Evolutionary conservation across 768 basidiomycete genomes (phyloP).

Genomic region (Pleurotus djamor): DNA sequence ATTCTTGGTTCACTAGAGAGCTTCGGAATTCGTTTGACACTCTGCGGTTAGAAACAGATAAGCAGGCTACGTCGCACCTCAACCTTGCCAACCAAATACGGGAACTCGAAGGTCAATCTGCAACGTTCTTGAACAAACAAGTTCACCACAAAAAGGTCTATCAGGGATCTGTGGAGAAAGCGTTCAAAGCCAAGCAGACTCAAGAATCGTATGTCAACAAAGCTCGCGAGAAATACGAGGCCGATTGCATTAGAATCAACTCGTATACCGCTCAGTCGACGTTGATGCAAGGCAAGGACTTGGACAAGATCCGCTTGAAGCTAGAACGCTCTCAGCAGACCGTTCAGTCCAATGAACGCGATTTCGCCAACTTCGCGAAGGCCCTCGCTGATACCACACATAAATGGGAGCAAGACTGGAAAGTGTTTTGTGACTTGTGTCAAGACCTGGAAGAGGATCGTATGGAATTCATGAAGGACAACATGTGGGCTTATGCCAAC

Average conservation of each 20-base stretch:
- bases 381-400: slow-evolving; percentile 74
- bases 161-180: slow-evolving; percentile 82
- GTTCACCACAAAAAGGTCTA: slow-evolving; percentile 70
- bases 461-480: slow-evolving; percentile 93
- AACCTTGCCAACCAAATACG: slow-evolving; percentile 75
- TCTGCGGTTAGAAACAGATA: slow-evolving; percentile 79
- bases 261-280: slow-evolving; percentile 90
- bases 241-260: slow-evolving; percentile 91
- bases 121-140: slow-evolving; percentile 62
- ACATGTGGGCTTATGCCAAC: slow-evolving; percentile 95
- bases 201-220: slow-evolving; percentile 86
- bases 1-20: slow-evolving; percentile 50
- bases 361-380: slow-evolving; percentile 85
- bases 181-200: slow-evolving; percentile 84
- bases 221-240: slow-evolving; percentile 91
- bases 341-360: slow-evolving; percentile 87
- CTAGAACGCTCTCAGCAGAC: slow-evolving; percentile 90
- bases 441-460: slow-evolving; percentile 97
- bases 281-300: slow-evolving; percentile 89
- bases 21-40: slow-evolving; percentile 80
- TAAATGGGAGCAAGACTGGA: slow-evolving; percentile 96
- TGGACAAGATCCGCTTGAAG: slow-evolving; percentile 86
- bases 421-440: slow-evolving; percentile 87
- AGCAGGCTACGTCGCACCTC: slow-evolving; percentile 71
- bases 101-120: slow-evolving; percentile 69